Evolutionary conservation across 2,329 filamentous ascomycete species (phyloP).

Genomic region (Cercospora sesami): DNA sequence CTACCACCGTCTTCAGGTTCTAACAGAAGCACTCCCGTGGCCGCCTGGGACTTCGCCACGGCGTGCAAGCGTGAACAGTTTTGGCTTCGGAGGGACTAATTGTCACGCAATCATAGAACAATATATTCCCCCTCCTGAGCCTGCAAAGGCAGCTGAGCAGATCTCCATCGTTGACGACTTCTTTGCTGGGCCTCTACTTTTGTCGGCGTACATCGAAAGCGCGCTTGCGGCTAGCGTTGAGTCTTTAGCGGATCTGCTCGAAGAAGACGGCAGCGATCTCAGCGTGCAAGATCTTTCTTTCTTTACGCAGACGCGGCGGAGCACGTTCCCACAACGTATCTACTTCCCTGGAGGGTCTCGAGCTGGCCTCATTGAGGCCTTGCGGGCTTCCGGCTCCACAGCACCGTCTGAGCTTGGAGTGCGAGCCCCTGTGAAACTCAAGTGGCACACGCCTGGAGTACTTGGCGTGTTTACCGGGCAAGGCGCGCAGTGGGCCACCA

Average conservation of each 20-base stretch:
- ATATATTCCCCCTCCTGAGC: slow-evolving; percentile 15
- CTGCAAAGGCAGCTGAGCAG: background rate
- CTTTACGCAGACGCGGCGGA: slow-evolving; percentile 25
- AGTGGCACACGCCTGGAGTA: slow-evolving; percentile 21
- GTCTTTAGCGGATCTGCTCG: slow-evolving; percentile 20
- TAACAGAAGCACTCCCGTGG: slow-evolving; percentile 32
- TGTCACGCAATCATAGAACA: slow-evolving; percentile 29
- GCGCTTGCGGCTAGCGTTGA: slow-evolving; percentile 20
- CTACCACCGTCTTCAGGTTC: slow-evolving; percentile 24
- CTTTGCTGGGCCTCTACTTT: slow-evolving; percentile 21
- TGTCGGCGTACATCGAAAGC: slow-evolving; percentile 20
- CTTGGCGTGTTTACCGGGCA: slow-evolving; percentile 41
- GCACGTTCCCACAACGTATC: slow-evolving; percentile 21
- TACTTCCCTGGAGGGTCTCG: slow-evolving; percentile 19
- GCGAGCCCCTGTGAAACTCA: slow-evolving; percentile 19
- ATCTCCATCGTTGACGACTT: background rate
- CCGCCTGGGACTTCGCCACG: slow-evolving; percentile 27
- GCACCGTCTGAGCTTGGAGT: slow-evolving; percentile 15
- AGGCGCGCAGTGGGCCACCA: slow-evolving; percentile 38
- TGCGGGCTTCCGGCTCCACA: slow-evolving; percentile 13
- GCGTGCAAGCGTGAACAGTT: slow-evolving; percentile 29
- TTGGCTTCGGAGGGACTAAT: slow-evolving; percentile 33
- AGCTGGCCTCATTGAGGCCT: slow-evolving; percentile 11
- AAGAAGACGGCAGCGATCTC: slow-evolving; percentile 5
- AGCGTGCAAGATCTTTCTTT: slow-evolving; percentile 19